Evolutionary conservation across 78 protist species (phyloP), one percentile per base, ranked within the genome.

Genomic region (Cavenderia fasciculata): DNA sequence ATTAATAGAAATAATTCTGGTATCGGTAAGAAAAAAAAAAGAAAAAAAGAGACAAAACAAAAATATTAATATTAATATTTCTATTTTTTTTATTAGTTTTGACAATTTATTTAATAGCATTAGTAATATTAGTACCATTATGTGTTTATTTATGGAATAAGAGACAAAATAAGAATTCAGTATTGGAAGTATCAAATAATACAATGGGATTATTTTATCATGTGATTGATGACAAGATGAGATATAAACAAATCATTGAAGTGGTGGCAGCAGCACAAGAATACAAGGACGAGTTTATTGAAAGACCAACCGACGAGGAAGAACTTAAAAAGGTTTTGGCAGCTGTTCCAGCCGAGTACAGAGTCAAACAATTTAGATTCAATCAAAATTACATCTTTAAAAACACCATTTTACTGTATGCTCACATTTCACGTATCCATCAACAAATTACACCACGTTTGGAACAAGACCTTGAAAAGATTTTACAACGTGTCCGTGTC

Each of bases 301-400:
- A 77, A 29, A 59, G 93, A 54, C 59, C 23, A 21, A 18, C 78
- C 8, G 93, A 87, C n/a, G 93, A 87, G 11, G 93, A 75, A 23
- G 23, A 25, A n/a, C 23, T 87, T 11, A 87, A 69, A 27, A 25
- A 23, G 16, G 25, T 87, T 4, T 21, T 14, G 2, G 57, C 73
- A 36, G 16, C 47, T 8, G 54, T 87, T 10, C 93, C 93, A 25
- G 46, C 27, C 1, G 76, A 40, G 25, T 57, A 87, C 74, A 87
- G 63, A 25, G 43, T 68, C 27, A 72, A 87, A 70, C 59, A 74
- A 10, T 56, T 68, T 49, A 49, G 88, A 25, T 71, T 61, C 78
- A 74, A 57, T 21, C 74, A 49, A 14, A 65, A 74, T 11, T 69
- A 57, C 40, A 29, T 75, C n/a, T 31, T 87, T 7, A 87, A 87